Evolutionary conservation across 441 rosid species (phyloP).

Genomic region (Geranium incanum): DNA sequence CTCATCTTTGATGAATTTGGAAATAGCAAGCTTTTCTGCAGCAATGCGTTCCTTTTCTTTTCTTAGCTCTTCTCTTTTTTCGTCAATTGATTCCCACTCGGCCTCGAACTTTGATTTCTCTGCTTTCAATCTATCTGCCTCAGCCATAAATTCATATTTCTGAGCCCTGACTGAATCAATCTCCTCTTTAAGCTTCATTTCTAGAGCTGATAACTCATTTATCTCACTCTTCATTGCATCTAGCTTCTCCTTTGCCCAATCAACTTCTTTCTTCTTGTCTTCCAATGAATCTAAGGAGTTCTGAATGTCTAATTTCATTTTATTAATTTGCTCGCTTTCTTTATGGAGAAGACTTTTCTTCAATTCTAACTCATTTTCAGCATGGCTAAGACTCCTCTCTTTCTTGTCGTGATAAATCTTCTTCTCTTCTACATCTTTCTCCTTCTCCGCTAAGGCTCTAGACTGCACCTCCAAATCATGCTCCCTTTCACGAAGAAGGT

Average conservation of each 20-base stretch:
- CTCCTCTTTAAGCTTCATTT: conserved; percentile 85
- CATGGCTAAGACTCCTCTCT: conserved; percentile 42
- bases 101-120: conserved; percentile 86
- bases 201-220: conserved; percentile 53
- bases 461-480: conserved; percentile 68
- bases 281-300: conserved; percentile 55
- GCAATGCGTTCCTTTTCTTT: conserved; percentile 50
- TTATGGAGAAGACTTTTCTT: conserved; percentile 38
- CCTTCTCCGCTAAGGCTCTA: conserved; percentile 52
- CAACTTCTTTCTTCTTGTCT: conserved; percentile 57
- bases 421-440: conserved; percentile 59
- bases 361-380: conserved; percentile 41
- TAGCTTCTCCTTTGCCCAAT: conserved; percentile 52
- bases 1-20: conserved; percentile 68
- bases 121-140: conserved; percentile 61
- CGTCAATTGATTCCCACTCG: conserved; percentile 96
- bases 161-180: conserved; percentile 70
- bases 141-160: conserved; percentile 61
- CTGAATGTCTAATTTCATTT: conserved; percentile 49
- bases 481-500: conserved; percentile 54
- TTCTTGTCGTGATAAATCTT: conserved; percentile 43
- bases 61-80: conserved; percentile 67
- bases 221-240: conserved; percentile 70
- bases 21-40: conserved; percentile 57
- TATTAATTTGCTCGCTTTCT: conserved; percentile 54